Evolutionary conservation across 2,329 filamentous ascomycete genomes (phyloP), one percentile per base, ranked within the genome.

Genomic region (Decorospora gaudefroyi): DNA sequence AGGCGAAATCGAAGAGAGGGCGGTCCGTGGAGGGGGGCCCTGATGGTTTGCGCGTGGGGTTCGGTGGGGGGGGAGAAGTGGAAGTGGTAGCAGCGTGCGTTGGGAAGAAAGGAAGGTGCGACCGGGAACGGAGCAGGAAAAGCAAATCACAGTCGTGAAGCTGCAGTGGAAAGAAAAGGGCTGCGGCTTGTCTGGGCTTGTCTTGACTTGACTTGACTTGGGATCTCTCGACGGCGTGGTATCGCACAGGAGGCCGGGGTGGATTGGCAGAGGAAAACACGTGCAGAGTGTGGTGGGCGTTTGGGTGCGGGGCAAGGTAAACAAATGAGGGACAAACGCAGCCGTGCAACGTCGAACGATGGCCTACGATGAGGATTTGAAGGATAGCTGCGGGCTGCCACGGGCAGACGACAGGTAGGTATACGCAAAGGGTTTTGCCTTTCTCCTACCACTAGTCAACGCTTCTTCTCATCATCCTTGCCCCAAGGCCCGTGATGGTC

Each of bases 341-440:
- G 39, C 34, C 40, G 45, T 35, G 39, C 45, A 38, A 38, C 32
- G 51, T 50, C 33, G 17, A 36, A 37, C 35, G 29, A 16, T 32
- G 32, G 34, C 28, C 37, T 46, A 39, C 42, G 36, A 38, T 26
- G 36, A 39, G 47, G 46, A 47, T 35, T 42, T 38, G 44, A 51
- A 45, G 40, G 49, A 35, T 46, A 43, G 45, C 39, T 23, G 46
- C 35, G 47, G 37, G 41, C 25, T 33, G 38, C 32, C 40, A 27
- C 49, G 53, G 49, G 51, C 54, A 47, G 43, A 30, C 26, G 21
- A 27, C 44, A 28, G 39, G 40, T 47, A 43, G 44, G 44, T 47
- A 47, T 47, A 47, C 44, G 33, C 45, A 52, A 61, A 56, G 53
- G 58, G 57, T 59, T 61, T 61, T 59, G 53, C 52, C 51, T 55